phyloP scores from a whole-genome alignment of 2,329 filamentous ascomycete genomes.

The Pleochaeta shiraiana region DNA sequence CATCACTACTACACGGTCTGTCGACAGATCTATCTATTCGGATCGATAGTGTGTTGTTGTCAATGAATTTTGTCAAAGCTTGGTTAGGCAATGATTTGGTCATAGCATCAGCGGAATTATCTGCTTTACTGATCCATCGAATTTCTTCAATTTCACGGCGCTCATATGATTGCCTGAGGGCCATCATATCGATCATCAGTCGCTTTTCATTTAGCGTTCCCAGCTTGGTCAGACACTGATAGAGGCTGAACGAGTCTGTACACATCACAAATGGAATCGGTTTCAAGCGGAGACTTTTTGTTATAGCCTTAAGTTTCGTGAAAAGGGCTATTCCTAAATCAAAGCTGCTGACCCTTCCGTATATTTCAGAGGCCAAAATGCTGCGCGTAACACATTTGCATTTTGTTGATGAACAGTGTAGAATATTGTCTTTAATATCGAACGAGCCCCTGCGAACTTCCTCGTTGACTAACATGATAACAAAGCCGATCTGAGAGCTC shows the following conservation, averaged over 20 bases:
- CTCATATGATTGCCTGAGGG: background rate
- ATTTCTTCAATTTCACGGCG: background rate
- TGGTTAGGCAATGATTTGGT: background rate
- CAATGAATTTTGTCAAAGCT: background rate
- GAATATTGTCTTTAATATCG: background rate
- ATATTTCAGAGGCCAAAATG: slow-evolving; percentile 7
- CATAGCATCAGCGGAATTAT: background rate
- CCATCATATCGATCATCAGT: slow-evolving; percentile 1
- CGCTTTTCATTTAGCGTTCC: background rate
- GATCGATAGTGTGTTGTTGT: background rate
- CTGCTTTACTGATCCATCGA: background rate
- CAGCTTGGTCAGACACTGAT: background rate
- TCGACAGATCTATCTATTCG: background rate
- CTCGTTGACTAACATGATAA: background rate
- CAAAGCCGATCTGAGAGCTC: slow-evolving; percentile 2
- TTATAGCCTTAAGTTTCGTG: background rate
- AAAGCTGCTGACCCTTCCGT: slow-evolving; percentile 5
- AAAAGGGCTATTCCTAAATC: background rate
- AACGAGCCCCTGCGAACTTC: background rate
- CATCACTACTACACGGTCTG: background rate
- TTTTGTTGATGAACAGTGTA: slow-evolving; percentile 4
- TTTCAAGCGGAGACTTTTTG: background rate
- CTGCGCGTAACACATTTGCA: slow-evolving; percentile 7
- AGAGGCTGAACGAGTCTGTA: slow-evolving; percentile 1
- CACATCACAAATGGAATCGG: background rate